These are phyloP conservation scores for Pelargonium nanum DNA, from an alignment of 345 rosid genomes.

Conservation along the genomic window DNA sequence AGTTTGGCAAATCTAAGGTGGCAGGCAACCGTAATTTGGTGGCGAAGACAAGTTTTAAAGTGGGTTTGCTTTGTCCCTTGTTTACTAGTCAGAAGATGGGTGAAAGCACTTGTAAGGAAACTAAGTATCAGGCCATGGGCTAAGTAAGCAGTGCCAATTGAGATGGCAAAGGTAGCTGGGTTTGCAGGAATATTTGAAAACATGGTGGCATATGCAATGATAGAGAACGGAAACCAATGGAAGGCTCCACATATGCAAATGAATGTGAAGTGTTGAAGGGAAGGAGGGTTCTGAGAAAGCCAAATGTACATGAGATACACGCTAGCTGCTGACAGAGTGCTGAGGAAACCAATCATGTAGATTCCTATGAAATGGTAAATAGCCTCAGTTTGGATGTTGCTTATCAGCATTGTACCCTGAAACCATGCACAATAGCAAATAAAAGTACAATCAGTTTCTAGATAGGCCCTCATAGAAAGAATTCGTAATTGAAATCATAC, in stretches of 20 bases:
- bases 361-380: constrained; percentile 40
- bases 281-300: constrained; percentile 23
- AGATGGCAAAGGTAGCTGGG: constrained; percentile 25
- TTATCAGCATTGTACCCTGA: constrained; percentile 19
- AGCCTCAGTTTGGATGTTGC: constrained; percentile 13
- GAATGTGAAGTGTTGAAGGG: constrained; percentile 33
- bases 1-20: constrained; percentile 50
- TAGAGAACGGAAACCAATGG: constrained; percentile 50
- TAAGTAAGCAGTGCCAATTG: constrained; percentile 27
- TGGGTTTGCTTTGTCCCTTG: constrained; percentile 21
- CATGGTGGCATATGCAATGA: constrained; percentile 36
- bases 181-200: constrained; percentile 17
- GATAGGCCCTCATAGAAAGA: neutral
- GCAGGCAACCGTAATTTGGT: constrained; percentile 42
- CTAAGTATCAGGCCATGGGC: constrained; percentile 46
- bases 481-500: too few relatives aligned
- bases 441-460: neutral
- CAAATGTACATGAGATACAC: constrained; percentile 24
- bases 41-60: constrained; percentile 33
- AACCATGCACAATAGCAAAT: constrained; percentile 3
- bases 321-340: constrained; percentile 44
- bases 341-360: constrained; percentile 41
- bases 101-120: constrained; percentile 30
- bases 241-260: constrained; percentile 46
- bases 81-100: constrained; percentile 22